These are phyloP conservation scores for Phytomonas sp. DNA, from an alignment of 208 protist species.

Conservation along the genomic window DNA sequence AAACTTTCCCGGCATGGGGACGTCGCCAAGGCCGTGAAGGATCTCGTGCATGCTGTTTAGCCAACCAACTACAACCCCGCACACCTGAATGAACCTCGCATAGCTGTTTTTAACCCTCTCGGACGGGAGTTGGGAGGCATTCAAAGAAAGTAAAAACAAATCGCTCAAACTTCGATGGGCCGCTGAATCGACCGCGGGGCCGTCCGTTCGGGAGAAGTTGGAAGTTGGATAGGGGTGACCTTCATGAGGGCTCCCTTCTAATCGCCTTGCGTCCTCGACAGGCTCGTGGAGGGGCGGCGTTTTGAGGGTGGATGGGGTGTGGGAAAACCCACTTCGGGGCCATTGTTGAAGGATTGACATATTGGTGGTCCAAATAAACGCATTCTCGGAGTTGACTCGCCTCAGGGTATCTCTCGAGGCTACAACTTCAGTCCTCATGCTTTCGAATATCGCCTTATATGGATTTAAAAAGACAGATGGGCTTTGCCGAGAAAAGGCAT, in stretches of 20 bases:
- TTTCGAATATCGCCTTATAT: conserved; percentile 20
- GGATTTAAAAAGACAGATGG: conserved; percentile 18
- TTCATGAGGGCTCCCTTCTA: neutral
- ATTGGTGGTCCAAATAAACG: conserved; percentile 44
- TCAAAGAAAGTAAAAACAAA: conserved; percentile 18
- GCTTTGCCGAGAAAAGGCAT: conserved; percentile 10
- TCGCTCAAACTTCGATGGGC: neutral
- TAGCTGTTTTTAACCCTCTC: conserved; percentile 31
- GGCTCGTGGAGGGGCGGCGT: neutral
- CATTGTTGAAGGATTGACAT: conserved; percentile 21
- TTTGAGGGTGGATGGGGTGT: neutral
- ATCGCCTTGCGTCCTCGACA: neutral
- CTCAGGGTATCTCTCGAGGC: conserved; percentile 27
- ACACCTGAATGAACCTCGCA: conserved; percentile 52
- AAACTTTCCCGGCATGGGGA: conserved; percentile 53
- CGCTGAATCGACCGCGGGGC: neutral
- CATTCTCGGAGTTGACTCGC: conserved; percentile 24
- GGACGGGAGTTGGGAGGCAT: conserved; percentile 19
- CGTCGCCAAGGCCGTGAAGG: conserved; percentile 34
- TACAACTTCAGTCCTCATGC: conserved; percentile 18
- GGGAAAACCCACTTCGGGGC: neutral
- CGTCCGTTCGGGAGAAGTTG: neutral
- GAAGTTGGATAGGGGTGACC: neutral
- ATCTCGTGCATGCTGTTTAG: conserved; percentile 28
- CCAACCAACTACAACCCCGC: conserved; percentile 40